These are phyloP conservation scores for Tolypocladium ovalisporum DNA, from an alignment of 2,329 filamentous ascomycete species.

Conservation along the genomic window DNA sequence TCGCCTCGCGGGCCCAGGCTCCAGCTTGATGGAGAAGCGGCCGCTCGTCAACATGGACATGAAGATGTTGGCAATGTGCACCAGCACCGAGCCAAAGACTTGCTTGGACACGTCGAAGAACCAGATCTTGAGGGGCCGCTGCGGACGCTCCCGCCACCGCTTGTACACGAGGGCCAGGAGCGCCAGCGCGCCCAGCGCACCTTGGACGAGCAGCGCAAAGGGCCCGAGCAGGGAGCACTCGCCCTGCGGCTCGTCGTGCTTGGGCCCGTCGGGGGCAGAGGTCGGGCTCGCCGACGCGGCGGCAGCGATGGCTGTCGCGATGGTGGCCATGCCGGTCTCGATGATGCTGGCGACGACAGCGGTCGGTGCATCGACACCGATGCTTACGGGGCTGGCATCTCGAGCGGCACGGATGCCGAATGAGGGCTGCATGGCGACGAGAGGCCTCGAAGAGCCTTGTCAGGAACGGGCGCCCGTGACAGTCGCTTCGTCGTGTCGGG, in stretches of 20 bases:
- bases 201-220: constrained; percentile 86
- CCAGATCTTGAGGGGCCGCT: constrained; percentile 92
- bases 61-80: constrained; percentile 86
- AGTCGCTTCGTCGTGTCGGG: not conserved
- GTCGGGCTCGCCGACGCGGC: constrained; percentile 17
- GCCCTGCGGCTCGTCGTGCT: constrained; percentile 41
- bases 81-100: constrained; percentile 82
- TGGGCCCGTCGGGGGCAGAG: constrained; percentile 11
- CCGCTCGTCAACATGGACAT: constrained; percentile 95
- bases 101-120: constrained; percentile 97
- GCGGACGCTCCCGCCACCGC: constrained; percentile 81
- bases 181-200: constrained; percentile 71
- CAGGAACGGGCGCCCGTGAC: not conserved
- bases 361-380: constrained; percentile 9
- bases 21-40: constrained; percentile 58
- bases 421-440: constrained; percentile 1
- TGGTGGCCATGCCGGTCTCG: constrained; percentile 4
- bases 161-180: constrained; percentile 85
- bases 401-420: not conserved
- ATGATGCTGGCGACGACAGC: constrained; percentile 1
- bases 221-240: constrained; percentile 83
- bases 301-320: constrained; percentile 11
- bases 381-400: not conserved
- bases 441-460: not conserved
- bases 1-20: constrained; percentile 28